These are phyloP conservation scores for Glaciozyma martinii DNA, from an alignment of 768 basidiomycete species.

Conservation along the genomic window DNA sequence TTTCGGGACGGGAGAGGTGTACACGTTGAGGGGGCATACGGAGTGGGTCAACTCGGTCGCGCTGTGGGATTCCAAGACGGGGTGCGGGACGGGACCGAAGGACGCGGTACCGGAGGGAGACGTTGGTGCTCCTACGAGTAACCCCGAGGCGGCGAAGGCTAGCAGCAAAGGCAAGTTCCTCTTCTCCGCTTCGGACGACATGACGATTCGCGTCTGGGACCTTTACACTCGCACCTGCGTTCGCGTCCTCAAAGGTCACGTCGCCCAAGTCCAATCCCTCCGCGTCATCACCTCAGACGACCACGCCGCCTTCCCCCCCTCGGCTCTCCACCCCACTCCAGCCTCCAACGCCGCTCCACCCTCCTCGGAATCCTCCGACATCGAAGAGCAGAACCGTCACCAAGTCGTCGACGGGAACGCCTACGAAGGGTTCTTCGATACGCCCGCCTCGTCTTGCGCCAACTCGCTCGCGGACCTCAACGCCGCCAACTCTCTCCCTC, in stretches of 20 bases:
- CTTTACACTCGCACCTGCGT: constrained; percentile 69
- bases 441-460: not conserved
- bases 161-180: constrained; percentile 72
- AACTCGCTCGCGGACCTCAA: not conserved
- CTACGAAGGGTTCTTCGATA: constrained; percentile 24
- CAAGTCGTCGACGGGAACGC: constrained; percentile 18
- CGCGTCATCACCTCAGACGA: constrained; percentile 54
- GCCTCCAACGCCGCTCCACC: constrained; percentile 6
- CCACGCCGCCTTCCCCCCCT: not conserved
- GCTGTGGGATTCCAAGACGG: constrained; percentile 61
- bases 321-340: not conserved
- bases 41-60: constrained; percentile 96
- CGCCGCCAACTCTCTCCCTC: constrained; percentile 3
- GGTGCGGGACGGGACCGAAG: constrained; percentile 34
- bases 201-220: constrained; percentile 89
- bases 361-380: constrained; percentile 28
- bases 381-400: constrained; percentile 14
- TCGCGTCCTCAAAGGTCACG: constrained; percentile 75
- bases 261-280: constrained; percentile 89
- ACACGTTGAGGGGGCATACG: constrained; percentile 79
- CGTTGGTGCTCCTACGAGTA: constrained; percentile 33
- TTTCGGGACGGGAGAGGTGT: constrained; percentile 78
- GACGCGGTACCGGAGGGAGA: constrained; percentile 19
- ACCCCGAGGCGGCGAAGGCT: constrained; percentile 30
- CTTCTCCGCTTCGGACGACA: constrained; percentile 94